phyloP scores from a whole-genome alignment of 495 filamentous ascomycete species.

The Xylaria castorea region DNA sequence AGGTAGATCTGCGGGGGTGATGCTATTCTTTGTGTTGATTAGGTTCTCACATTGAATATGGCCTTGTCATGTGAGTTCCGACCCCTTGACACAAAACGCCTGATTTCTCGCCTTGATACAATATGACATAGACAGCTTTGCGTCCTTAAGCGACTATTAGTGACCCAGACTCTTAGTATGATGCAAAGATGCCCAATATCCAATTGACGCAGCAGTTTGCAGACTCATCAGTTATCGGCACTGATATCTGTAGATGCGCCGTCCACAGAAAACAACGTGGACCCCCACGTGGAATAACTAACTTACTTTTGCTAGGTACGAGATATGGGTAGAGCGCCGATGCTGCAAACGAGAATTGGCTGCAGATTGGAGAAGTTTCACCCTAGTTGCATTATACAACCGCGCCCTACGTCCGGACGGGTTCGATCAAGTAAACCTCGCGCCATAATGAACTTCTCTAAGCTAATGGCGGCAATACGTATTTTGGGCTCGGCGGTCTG shows the following conservation, averaged over 20 bases:
- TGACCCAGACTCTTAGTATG: neutral
- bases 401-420: neutral
- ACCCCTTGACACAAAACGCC: neutral
- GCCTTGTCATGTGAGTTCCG: neutral
- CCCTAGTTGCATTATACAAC: neutral
- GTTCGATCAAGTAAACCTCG: neutral
- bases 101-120: neutral
- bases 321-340: neutral
- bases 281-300: slow-evolving; percentile 4
- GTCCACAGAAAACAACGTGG: neutral
- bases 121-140: neutral
- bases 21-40: neutral
- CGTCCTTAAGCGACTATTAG: neutral
- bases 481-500: slow-evolving; percentile 3
- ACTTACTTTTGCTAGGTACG: neutral
- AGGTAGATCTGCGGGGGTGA: neutral
- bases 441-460: neutral
- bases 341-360: slow-evolving; percentile 1
- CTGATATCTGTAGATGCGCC: neutral
- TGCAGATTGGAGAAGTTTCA: neutral
- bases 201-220: neutral
- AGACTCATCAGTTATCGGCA: neutral
- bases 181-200: slow-evolving; percentile 22
- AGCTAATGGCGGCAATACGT: slow-evolving; percentile 19
- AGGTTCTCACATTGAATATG: neutral